Base-by-base conservation (phyloP, 1,284 basidiomycete genomes). In the Mycena citricolor region DNA sequence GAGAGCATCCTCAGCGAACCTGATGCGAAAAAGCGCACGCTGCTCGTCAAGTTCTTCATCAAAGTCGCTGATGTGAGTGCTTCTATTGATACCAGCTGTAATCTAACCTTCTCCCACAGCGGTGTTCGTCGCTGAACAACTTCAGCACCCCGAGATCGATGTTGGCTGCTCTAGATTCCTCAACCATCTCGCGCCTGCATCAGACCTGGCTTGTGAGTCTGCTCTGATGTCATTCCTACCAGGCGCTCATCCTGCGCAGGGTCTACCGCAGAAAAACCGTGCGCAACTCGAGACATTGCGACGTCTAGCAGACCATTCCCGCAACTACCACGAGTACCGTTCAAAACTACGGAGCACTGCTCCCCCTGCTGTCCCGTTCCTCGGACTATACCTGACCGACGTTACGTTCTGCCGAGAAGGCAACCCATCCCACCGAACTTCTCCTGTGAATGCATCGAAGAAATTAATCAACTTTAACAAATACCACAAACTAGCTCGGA, bases 331-430 rank as follows among this genome's bases (percentile, higher is more conserved):
- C 50, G 87, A 91, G 58, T 99, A 99, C 65, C 88, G 95, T 41
- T 77, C 81, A 40, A 79, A 77, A 42, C 74, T 97, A 49, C 79
- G 88, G 39, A 88, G 88, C 55, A 91, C 86, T 11, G 77, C 81
- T 3, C 87, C 90, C 8, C 91, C 94, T 14, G 92, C 90, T 19
- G 81, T 97, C 17, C 94, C 94, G 4, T 97, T 97, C 76, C 75
- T 95, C 33, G 90, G 90, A 32, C 70, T 94, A 17, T 92, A 92
- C 63, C 69, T 94, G 50, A 94, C 92, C 4, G 92, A 95, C 65
- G 78, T 97, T 49, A 98, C 94, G 2, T 99, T 98, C 67, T 94
- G 92, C 57, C 82, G 89, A 40, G 95, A 97, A 60, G 95, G 95
- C 28, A 98, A 98, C 63, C 86, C 92, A 7, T 86, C 88, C 7